Evolutionary conservation across 2,329 filamentous ascomycete genomes (phyloP), one percentile per base, ranked within the genome.

Genomic region (Trichoderma sp.): DNA sequence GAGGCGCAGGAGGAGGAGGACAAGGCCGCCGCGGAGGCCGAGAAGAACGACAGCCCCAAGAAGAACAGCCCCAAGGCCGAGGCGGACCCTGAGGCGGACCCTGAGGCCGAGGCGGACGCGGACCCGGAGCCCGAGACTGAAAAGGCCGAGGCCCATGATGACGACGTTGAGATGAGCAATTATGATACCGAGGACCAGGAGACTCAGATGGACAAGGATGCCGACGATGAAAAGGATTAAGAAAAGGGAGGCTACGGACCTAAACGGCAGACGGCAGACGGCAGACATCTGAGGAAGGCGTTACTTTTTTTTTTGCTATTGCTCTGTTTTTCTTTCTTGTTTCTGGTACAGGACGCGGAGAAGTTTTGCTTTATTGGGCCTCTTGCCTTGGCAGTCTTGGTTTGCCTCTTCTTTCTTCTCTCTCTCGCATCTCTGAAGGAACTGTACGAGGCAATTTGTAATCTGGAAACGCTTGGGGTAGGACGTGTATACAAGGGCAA

Each of bases 111-210:
- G 72, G 57, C 69, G 72, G 26, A 69, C 19, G 61, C 65, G 5
- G 67, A 67, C 10, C 68, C 63, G 21, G 72, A 74, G 14, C 71
- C 69, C 12, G 69, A 75, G 64, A 64, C 69, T 51, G 65, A 71
- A 43, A 77, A 75, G 68, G 68, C 72, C 12, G 72, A 72, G 28
- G 72, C 77, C 41, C 77, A 80, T 62, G 80, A 81, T n/a, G 79
- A 82, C 63, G 81, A 82, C 66, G 77, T 82, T 5, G 80, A 83
- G 69, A 83, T 83, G 81, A 74, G 71, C 15, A 80, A 81, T 61
- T 78, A 79, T 64, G 80, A 82, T 52, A 79, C 79, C 2, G 78
- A 79, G 61, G 78, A 79, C 47, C 75, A 78, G 64, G 76, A 78
- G 26, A 73, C 73, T 19, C 74, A 75, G 60, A 68, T 72, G 57